These are phyloP conservation scores for Suhomyces faveliae DNA, from an alignment of 805 yeast genomes.

Conservation along the genomic window DNA sequence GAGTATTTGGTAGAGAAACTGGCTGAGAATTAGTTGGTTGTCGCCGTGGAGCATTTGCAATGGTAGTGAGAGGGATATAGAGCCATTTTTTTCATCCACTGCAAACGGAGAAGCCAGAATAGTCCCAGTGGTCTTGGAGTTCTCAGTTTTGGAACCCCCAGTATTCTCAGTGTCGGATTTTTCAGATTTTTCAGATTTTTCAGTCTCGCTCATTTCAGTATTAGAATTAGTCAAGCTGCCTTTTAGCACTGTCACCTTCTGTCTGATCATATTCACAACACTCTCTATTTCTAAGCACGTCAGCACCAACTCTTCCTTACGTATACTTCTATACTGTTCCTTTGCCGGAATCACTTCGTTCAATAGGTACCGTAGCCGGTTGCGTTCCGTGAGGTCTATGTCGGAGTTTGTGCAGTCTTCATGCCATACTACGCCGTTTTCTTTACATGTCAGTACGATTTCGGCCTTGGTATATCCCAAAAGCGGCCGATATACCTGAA, in stretches of 20 bases:
- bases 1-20: slow-evolving; percentile 27
- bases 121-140: no score
- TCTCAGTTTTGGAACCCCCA: no score
- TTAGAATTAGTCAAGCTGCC: no score
- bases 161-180: no score
- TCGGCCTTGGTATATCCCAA: slow-evolving; percentile 44
- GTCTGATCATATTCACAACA: slow-evolving; percentile 1
- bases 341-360: slow-evolving; percentile 3
- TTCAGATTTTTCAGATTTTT: slow-evolving; percentile 3
- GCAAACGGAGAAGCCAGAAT: no score
- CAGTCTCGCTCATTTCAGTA: background rate
- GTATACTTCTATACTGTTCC: background rate
- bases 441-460: slow-evolving; percentile 46
- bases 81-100: slow-evolving; percentile 10
- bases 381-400: slow-evolving; percentile 54
- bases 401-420: slow-evolving; percentile 68
- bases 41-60: slow-evolving; percentile 6
- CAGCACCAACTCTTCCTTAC: slow-evolving; percentile 10
- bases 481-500: slow-evolving; percentile 50
- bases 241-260: background rate
- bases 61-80: slow-evolving; percentile 13
- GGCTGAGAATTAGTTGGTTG: slow-evolving; percentile 21
- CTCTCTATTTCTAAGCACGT: slow-evolving; percentile 10
- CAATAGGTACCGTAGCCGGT: slow-evolving; percentile 46
- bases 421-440: slow-evolving; percentile 52